phyloP scores from a whole-genome alignment of 257 asterid species.

The Forsythia viridissima region DNA sequence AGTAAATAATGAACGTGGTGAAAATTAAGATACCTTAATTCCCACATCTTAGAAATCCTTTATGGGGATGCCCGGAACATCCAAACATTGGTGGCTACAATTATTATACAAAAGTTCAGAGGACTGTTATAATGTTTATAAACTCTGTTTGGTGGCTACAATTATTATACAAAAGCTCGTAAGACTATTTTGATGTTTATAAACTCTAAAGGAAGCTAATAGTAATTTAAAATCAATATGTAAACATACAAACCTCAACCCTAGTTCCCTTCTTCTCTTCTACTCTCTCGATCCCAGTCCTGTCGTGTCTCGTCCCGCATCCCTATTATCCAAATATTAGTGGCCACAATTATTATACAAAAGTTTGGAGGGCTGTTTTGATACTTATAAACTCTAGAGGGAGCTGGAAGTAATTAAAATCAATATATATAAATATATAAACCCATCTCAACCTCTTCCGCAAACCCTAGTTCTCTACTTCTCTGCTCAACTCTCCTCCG shows the following conservation, averaged over 20 bases:
- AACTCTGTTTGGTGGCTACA: no score
- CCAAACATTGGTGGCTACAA: no score
- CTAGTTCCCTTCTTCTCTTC: slow-evolving; percentile 14
- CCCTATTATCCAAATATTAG: no score
- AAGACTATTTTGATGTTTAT: not conserved
- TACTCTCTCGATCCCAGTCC: not conserved
- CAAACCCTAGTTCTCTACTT: slow-evolving; percentile 30
- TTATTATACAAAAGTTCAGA: not conserved
- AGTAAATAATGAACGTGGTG: no score
- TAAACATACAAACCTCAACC: slow-evolving; percentile 23
- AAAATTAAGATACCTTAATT: no score
- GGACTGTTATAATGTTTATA: slow-evolving; percentile 11
- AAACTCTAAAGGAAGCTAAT: not conserved
- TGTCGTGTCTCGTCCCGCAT: no score
- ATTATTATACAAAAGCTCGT: no score
- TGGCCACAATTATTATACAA: no score
- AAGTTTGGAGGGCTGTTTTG: slow-evolving; percentile 8
- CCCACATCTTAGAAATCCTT: no score
- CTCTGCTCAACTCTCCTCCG: not conserved
- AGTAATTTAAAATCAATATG: slow-evolving; percentile 2
- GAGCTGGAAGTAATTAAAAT: not conserved
- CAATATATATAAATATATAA: slow-evolving; percentile 4
- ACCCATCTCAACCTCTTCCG: not conserved
- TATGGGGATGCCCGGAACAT: no score
- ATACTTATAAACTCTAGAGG: slow-evolving; percentile 7